Evolutionary conservation across 148 eudicot species (phyloP).

Genomic region (Rhododendron kiyosumense): DNA sequence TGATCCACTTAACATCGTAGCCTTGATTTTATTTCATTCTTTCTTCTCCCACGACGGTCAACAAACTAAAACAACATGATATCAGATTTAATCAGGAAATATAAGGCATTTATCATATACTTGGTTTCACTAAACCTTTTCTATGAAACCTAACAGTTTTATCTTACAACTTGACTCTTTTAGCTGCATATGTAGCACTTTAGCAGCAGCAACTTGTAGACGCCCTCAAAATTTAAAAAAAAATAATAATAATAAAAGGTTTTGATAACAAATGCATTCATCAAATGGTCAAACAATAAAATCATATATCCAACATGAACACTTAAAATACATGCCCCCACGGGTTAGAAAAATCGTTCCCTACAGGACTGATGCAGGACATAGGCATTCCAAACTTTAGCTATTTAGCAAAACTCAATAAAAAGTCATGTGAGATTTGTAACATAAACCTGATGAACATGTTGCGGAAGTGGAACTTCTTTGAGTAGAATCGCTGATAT

Average conservation of each 20-base stretch:
- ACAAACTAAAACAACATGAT: neutral
- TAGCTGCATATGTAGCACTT: neutral
- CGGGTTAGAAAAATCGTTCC: neutral
- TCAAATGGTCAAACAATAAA: neutral
- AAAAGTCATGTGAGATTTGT: neutral
- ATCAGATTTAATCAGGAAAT: neutral
- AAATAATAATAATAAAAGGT: neutral
- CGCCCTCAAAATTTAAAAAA: neutral
- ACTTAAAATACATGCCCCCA: neutral
- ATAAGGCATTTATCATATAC: neutral
- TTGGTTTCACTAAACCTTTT: neutral
- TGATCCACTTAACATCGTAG: neutral
- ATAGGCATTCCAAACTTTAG: neutral
- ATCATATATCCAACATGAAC: neutral
- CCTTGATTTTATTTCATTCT: neutral
- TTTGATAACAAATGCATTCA: neutral
- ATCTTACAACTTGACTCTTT: neutral
- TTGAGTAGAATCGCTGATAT: slow-evolving; percentile 12
- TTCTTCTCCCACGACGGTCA: neutral
- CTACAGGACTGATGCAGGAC: neutral
- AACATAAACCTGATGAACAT: slow-evolving; percentile 50
- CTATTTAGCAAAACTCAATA: neutral
- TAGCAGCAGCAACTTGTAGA: neutral
- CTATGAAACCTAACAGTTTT: neutral
- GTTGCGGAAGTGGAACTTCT: slow-evolving; percentile 14